Evolutionary conservation across 768 basidiomycete genomes (phyloP), one percentile per base, ranked within the genome.

Genomic region (Lentinula raphanica): DNA sequence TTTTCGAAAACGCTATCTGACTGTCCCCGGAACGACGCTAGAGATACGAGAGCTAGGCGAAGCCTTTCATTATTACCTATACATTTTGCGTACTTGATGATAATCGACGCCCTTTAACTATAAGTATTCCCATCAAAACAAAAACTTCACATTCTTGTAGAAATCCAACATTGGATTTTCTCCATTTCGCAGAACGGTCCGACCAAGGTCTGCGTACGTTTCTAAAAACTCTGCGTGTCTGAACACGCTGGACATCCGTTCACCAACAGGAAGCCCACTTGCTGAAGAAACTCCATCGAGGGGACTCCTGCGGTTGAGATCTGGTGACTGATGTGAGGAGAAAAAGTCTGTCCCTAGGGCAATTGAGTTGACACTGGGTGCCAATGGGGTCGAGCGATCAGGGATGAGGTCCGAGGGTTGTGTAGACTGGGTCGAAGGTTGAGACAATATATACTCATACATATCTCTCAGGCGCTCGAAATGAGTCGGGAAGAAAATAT

Each of bases 401-500:
- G 68, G 66, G 19, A 68, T 55, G n/a, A 65, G 64, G 31, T 75
- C 74, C 38, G 64, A 35, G 36, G 13, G 23, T 1, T 63, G 58
- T 5, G 68, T 40, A 7, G 60, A 32, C 28, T 54, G 57, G 21
- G 70, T 62, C 23, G 65, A 66, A 3, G 86, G 84, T 65, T 83
- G 81, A 36, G 86, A 81, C 59, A 98, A 83, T 56, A 88, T 80
- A 63, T 85, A 78, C 66, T 94, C 90, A 72, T 98, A 98, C 84
- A 95, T 91, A 68, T 96, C 92, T 48, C 90, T 78, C 55, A 98
- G 78, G 21, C 79, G 80, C 54, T 82, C 83, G 62, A 98, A 98
- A 68, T 92, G 77, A 12, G 96, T 98, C 9, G 97, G 97, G 76
- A 99, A 99, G 76, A 99, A 92, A 60, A 98, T 98, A 70, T 99